Evolutionary conservation across 2,329 filamentous ascomycete genomes (phyloP), one percentile per base, ranked within the genome.

Genomic region (Aspergillus sp.): DNA sequence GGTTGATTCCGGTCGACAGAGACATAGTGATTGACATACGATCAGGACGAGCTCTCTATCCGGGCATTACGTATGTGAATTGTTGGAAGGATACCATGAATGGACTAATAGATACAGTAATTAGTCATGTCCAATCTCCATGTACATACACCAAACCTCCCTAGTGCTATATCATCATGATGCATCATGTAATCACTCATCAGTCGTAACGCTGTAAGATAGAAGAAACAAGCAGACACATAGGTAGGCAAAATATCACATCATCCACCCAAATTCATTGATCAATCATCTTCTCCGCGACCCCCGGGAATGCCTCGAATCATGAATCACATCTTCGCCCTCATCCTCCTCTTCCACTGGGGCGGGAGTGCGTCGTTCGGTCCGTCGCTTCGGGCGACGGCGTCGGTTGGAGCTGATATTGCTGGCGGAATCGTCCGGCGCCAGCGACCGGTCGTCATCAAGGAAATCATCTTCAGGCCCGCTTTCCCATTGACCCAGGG

Each of bases 371-470:
- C 76, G 70, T 54, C 77, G 70, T 60, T 79, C 77, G 11, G 69
- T 76, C 4, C 77, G 67, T 57, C 77, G 62, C 59, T 77, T 79
- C 5, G 75, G 75, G 40, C 74, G 67, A 25, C 76, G 68, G 20
- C 71, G 66, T 43, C 76, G 64, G 44, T 71, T 74, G n/a, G 73
- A 74, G 55, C 73, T 76, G 46, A 79, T 75, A 42, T 79, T 79
- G 56, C 76, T 79, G 9, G 77, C 77, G 19, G 72, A 76, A 61
- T 79, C 77, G 55, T 78, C 77, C 1, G 77, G 76, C 6, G 72
- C 73, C 34, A 79, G 64, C 4, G 74, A 76, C 19, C 71, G 63
- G 7, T 67, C 70, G 49, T 79, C 77, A 49, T 76, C 76, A 14
- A 75, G 64, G 38, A 73, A 71, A 42, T 76, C 75, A 49, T 78